Evolutionary conservation across 768 basidiomycete species (phyloP).

Genomic region (Exsudoporus frostii): DNA sequence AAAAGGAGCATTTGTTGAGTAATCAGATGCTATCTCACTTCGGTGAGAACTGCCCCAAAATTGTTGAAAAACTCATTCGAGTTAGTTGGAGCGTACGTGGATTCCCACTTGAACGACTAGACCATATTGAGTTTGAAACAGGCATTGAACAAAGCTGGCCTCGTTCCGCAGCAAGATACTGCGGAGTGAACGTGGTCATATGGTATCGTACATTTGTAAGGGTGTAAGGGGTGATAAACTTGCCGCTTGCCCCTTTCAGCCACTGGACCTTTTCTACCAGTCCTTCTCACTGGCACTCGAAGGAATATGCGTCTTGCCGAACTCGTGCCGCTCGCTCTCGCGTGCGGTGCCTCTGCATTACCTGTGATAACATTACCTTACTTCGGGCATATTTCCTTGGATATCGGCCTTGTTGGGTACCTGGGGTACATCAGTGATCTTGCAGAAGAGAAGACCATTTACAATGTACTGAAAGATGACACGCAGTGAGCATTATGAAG

Average conservation of each 20-base stretch:
- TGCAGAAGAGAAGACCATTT: slow-evolving; percentile 7
- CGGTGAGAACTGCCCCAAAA: background rate
- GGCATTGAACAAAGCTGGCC: background rate
- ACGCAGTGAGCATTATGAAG: slow-evolving; percentile 1
- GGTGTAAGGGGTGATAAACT: too few relatives aligned
- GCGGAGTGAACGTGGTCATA: slow-evolving; percentile 1
- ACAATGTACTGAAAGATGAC: slow-evolving; percentile 12
- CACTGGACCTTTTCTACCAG: background rate
- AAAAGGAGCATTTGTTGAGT: background rate
- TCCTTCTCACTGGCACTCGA: background rate
- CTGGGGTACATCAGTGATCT: slow-evolving; percentile 1
- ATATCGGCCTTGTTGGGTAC: slow-evolving; percentile 4
- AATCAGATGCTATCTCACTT: background rate
- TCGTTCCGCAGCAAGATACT: slow-evolving; percentile 5
- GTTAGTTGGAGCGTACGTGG: background rate
- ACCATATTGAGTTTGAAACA: background rate
- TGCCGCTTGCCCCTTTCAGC: background rate
- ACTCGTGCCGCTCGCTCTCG: slow-evolving; percentile 10
- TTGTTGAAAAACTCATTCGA: background rate
- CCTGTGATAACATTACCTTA: slow-evolving; percentile 20
- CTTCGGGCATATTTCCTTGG: slow-evolving; percentile 22
- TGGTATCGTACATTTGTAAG: background rate
- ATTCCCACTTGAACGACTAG: too few relatives aligned
- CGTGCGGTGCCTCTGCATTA: slow-evolving; percentile 14
- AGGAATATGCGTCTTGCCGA: slow-evolving; percentile 15